A percentile compares a stretch with the other conserved stretches of the same genome.
Evolutionary conservation across 345 rosid species (phyloP).

Genomic region (Bruguiera parviflora): DNA sequence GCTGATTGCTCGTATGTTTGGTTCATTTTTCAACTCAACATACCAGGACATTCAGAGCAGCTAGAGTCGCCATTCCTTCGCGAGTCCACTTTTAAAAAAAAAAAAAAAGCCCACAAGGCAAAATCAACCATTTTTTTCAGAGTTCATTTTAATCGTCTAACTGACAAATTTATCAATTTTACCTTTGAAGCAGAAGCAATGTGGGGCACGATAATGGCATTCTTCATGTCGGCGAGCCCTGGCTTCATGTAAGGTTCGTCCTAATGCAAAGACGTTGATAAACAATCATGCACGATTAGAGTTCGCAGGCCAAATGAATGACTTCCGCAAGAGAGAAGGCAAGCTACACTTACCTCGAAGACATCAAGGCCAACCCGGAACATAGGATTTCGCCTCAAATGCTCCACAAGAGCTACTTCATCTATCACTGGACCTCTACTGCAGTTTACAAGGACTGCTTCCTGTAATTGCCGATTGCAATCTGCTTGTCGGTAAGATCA

Average conservation of each 20-base stretch:
- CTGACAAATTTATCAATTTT: background rate
- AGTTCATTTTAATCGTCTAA: background rate
- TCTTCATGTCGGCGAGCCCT: constrained; percentile 90
- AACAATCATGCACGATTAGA: background rate
- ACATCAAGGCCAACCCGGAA: constrained; percentile 98
- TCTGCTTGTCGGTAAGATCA: background rate
- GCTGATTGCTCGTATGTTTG: background rate
- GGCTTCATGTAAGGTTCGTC: constrained; percentile 99
- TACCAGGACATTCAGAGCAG: constrained; percentile 94
- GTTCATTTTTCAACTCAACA: constrained; percentile 1
- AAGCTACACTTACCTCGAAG: constrained; percentile 58
- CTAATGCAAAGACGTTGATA: constrained; percentile 30
- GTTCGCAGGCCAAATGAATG: background rate
- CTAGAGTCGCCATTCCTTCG: constrained; percentile 98
- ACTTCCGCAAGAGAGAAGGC: background rate
- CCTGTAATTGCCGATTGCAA: constrained; percentile 38
- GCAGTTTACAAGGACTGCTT: constrained; percentile 93
- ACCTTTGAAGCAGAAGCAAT: constrained; percentile 99
- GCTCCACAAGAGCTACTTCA: constrained; percentile 87
- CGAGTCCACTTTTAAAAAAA: constrained; percentile 90
- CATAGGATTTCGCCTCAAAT: constrained; percentile 86
- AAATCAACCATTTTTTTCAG: too few relatives aligned
- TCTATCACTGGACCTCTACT: constrained; percentile 94
- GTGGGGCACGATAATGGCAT: constrained; percentile 85
- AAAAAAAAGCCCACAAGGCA: background rate